Evolutionary conservation across 2,329 filamentous ascomycete genomes (phyloP), one percentile per base, ranked within the genome.

Genomic region (Fusarium sacchari): DNA sequence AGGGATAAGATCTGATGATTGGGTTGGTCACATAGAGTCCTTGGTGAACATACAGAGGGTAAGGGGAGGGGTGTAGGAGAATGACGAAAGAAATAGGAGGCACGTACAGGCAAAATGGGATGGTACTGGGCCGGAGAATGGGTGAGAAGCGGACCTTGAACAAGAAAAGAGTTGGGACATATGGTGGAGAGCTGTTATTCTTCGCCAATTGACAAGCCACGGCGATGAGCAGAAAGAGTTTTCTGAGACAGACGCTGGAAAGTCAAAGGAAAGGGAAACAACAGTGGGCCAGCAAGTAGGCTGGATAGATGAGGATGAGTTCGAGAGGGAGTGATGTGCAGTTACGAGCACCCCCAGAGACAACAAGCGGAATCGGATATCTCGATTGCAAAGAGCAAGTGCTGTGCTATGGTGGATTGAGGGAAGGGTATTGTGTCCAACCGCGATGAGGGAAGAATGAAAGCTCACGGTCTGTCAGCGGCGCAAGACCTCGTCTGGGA

Each of bases 281-380:
- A 52, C 52, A 64, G 67, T 64, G 34, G 44, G 47, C 32, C 42
- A 46, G n/a, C 60, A 44, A 63, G 46, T 46, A 56, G 43, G 56
- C 47, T 40, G 34, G 55, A 61, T 50, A 55, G 61, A 71, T 68
- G 67, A 53, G 50, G 47, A 63, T 60, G 60, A 64, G 50, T 43
- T 60, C 60, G 57, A 44, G 70, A 69, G 72, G 49, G 58, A 71
- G 71, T 57, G 70, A 60, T 65, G 61, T 59, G 47, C 56, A 67
- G 60, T 60, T 67, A 74, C 64, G 63, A 68, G 55, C 66, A 75
- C 71, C 64, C 73, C 66, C 55, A 64, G 53, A 65, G 63, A 37
- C 62, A 53, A 71, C 24, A 71, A 55, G 43, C 44, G 46, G 52
- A 64, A 74, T 76, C 70, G 73, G 64, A 76, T 78, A 78, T 78